Evolutionary conservation across 106 monocot genomes (phyloP).

Genomic region (Alisma plantagoaquatica): DNA sequence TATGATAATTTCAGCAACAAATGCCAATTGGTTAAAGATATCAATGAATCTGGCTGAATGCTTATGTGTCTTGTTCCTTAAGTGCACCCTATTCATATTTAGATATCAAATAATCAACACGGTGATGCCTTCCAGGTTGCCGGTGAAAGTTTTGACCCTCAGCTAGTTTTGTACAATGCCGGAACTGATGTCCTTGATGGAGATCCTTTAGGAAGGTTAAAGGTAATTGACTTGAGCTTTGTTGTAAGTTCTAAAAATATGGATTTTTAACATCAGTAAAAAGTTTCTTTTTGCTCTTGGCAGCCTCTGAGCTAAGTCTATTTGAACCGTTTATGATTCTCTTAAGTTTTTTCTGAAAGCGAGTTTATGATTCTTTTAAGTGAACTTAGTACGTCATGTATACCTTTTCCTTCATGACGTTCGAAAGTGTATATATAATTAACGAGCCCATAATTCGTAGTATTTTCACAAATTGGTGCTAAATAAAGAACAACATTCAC

Average conservation of each 20-base stretch:
- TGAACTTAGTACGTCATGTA: too few species aligned
- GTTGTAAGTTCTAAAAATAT: not conserved
- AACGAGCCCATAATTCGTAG: too few species aligned
- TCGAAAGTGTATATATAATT: too few species aligned
- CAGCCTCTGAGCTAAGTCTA: not conserved
- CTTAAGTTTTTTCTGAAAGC: not conserved
- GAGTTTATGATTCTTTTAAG: not conserved
- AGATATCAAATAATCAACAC: too few species aligned
- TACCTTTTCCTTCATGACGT: too few species aligned
- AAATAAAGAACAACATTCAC: too few species aligned
- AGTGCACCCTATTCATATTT: too few species aligned
- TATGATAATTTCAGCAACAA: not conserved
- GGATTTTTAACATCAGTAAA: too few species aligned
- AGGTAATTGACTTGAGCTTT: constrained; percentile 48
- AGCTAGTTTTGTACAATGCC: constrained; percentile 94
- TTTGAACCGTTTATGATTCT: not conserved
- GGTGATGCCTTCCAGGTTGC: constrained; percentile 44
- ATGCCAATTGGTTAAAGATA: not conserved
- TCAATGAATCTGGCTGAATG: not conserved
- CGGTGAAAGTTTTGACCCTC: constrained; percentile 51
- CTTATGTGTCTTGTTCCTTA: not conserved
- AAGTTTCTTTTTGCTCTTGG: too few species aligned
- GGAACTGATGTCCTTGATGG: constrained; percentile 97
- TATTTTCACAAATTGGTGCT: too few species aligned
- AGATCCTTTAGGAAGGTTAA: constrained; percentile 84